Conservation (phyloP, 345 rosid species). For the Populus simonii region DNA sequence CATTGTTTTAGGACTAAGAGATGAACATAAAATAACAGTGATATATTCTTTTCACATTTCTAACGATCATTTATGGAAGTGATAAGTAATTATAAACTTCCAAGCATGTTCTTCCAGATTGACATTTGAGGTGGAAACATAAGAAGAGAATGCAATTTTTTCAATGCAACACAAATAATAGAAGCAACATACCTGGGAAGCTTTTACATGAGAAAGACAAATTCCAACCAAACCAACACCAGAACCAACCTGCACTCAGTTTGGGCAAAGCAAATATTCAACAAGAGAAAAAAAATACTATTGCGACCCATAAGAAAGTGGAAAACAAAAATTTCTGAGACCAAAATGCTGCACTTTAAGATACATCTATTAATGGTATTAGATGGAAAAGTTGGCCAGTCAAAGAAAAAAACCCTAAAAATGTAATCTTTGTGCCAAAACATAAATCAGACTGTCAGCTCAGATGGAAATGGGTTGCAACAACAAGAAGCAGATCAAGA, state of each 20-base stretch:
- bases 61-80: background rate
- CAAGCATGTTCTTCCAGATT: background rate
- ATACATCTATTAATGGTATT: background rate
- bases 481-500: background rate
- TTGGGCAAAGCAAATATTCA: background rate
- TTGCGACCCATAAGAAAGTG: background rate
- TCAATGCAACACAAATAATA: background rate
- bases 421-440: background rate
- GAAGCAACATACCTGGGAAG: constrained; percentile 51
- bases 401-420: background rate
- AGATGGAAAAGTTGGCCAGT: background rate
- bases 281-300: background rate
- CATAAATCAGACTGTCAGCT: background rate
- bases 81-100: background rate
- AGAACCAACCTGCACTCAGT: constrained; percentile 65
- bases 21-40: no score
- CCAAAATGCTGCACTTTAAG: background rate
- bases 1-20: background rate
- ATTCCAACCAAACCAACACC: constrained; percentile 87
- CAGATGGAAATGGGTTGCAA: background rate
- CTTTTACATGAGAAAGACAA: constrained; percentile 76
- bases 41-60: background rate
- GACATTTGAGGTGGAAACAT: background rate
- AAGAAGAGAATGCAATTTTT: constrained; percentile 2
- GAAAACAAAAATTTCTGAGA: background rate